Evolutionary conservation across 305 asterid species (phyloP), one percentile per base, ranked within the genome.

Genomic region (Stenogyne calaminthoides): DNA sequence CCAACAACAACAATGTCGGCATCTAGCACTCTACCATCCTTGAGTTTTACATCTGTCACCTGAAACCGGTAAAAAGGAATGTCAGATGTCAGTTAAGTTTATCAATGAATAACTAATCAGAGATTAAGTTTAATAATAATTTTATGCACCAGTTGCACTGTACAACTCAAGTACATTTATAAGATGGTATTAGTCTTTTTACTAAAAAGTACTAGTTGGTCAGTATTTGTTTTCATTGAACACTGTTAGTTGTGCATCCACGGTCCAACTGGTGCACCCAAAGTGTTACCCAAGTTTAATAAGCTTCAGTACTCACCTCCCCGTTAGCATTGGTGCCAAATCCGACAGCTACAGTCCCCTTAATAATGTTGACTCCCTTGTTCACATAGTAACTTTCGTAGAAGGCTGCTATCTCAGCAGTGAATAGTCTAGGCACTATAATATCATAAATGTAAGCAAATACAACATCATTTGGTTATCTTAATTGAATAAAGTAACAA

Each of bases 1-100:
- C 98, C 98, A 67, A 89, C 98, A 74, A 93, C 91, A 56, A 93
- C 97, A 46, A 93, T 84, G 69, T 93, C 97, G 5, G 97, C 97
- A 64, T 91, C 97, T 69, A 91, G 79, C 69, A 87, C 91, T 78
- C 97, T 84, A 36, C 94, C 98, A 77, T 91, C 97, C 89, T 93
- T 93, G 40, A 91, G 97, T 70, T 88, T 84, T 56, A 88, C 98
- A 55, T 83, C 83, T 69, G 77, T 88, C 62, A 89, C 98, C 98
- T 93, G 83, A 76, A 83, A 69, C 54, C 22, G 7, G 73, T 44
- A 75, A 68, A 51, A 51, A 51, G 8, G 65, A 18, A 3, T 64
- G 39, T 37, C 49, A 20, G 69, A 49, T 20, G 49, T 46, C 56
- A 27, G 18, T 37, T 42, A 52, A 62, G 56, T 25, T 62, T 57